Evolutionary conservation across 306 rosid genomes (phyloP), one percentile per base, ranked within the genome.

Genomic region (Fragaria iinumae): DNA sequence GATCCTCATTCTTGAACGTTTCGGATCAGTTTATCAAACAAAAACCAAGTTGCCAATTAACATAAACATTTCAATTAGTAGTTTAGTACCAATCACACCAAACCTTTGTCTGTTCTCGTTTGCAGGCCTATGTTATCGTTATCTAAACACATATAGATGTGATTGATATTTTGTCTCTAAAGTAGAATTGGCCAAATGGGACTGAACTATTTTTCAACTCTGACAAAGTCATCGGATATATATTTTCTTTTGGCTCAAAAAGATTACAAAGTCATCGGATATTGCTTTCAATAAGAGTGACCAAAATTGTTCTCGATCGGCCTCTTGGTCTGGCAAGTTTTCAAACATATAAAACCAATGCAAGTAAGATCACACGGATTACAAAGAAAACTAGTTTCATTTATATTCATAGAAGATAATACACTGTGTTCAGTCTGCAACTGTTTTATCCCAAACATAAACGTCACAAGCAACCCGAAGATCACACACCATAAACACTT

Each of bases 401-500:
- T 72, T 52, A 52, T 36, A 72, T 72, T 36, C 18, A 53, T 72
- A n/a, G 76, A 50, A 49, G 63, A 72, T 2, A 69, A 52, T n/a
- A 53, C 49, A 72, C 66, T 36, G 11, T 18, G 75, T 16, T n/a
- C 50, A 72, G 16, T 53, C 76, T 53, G 49, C 65, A 52, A 72
- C 65, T 27, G 68, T 63, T 53, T 72, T 6, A n/a, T 72, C 68
- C 44, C 50, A 72, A 72, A 38, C 66, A 55, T 21, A 72, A 3
- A 53, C 66, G 20, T 53, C 36, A n/a, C 41, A n/a, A 34, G 66
- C 66, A 72, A 72, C 21, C 49, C n/a, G 66, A 36, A 53, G 76
- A 72, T 36, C 49, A n/a, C 65, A 52, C 60, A 25, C 65, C 73
- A 43, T 2, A 53, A 14, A 53, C 76, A 38, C 76, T 72, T 53